Percentiles rank a stretch among this genome's conserved stretches.
Evolutionary conservation across 2,329 filamentous ascomycete species (phyloP).

Genomic region (Cytospora paraplurivora): DNA sequence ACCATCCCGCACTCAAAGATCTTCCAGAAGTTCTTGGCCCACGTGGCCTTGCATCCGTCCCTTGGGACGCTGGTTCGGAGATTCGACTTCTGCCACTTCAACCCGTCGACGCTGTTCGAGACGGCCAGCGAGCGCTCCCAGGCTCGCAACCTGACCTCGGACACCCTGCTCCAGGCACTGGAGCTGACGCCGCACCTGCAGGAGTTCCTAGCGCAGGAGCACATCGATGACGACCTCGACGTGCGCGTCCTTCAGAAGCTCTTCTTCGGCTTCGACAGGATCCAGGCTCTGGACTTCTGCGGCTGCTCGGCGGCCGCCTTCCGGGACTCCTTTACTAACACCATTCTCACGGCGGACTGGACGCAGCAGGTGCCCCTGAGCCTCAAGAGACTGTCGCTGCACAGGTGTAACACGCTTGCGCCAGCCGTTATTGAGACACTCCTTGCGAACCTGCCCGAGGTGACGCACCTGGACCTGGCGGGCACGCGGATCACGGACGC

Average conservation of each 20-base stretch:
- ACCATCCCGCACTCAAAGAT: constrained; percentile 82
- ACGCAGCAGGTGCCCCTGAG: constrained; percentile 47
- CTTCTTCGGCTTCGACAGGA: constrained; percentile 64
- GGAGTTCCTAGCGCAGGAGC: constrained; percentile 80
- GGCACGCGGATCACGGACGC: constrained; percentile 75
- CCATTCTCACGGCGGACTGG: constrained; percentile 52
- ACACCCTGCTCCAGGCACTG: constrained; percentile 72
- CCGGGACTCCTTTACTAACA: constrained; percentile 63
- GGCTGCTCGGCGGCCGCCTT: constrained; percentile 71
- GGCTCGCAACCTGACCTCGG: constrained; percentile 74
- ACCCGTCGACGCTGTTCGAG: constrained; percentile 74
- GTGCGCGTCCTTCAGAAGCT: constrained; percentile 70
- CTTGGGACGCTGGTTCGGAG: constrained; percentile 76
- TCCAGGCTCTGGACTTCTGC: constrained; percentile 75
- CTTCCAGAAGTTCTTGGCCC: constrained; percentile 77
- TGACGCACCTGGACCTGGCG: constrained; percentile 80
- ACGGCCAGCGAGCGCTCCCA: constrained; percentile 74
- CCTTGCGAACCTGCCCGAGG: constrained; percentile 66
- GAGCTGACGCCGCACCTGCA: constrained; percentile 71
- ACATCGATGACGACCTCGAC: constrained; percentile 75
- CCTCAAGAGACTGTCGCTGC: constrained; percentile 71
- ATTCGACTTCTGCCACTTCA: constrained; percentile 84
- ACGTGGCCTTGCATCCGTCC: constrained; percentile 65
- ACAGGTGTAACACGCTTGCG: constrained; percentile 75
- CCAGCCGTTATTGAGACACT: constrained; percentile 67